phyloP scores from a whole-genome alignment of 345 rosid genomes.

The Schrenkiella parvula region DNA sequence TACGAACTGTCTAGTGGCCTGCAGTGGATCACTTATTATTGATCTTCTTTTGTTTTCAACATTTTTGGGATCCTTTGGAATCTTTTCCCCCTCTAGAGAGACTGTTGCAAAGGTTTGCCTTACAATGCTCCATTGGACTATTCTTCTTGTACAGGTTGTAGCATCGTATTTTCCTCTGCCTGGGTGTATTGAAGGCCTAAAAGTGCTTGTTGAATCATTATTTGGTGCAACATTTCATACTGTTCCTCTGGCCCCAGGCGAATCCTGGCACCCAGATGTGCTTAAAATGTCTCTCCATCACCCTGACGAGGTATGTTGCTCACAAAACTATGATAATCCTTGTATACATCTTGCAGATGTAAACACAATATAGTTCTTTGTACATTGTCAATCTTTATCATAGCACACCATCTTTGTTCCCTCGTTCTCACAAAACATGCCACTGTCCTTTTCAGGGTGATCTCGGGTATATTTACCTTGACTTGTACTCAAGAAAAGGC shows the following conservation, averaged over 20 bases:
- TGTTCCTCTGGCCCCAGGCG: constrained; percentile 72
- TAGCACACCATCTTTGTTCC: not conserved
- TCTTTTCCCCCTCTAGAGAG: not conserved
- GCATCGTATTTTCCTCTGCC: constrained; percentile 87
- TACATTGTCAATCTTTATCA: not conserved
- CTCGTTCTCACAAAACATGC: constrained; percentile 11
- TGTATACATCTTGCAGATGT: not conserved
- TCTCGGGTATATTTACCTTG: constrained; percentile 87
- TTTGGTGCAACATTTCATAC: constrained; percentile 72
- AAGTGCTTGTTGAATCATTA: constrained; percentile 67
- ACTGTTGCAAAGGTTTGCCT: not conserved
- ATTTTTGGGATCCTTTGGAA: not conserved
- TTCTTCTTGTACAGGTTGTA: constrained; percentile 51
- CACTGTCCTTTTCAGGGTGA: constrained; percentile 60
- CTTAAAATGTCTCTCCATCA: constrained; percentile 80
- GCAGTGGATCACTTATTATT: not conserved
- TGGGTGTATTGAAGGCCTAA: constrained; percentile 81
- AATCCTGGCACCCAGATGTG: constrained; percentile 95
- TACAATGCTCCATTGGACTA: not conserved
- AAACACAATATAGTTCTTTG: not conserved
- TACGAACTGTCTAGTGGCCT: not conserved
- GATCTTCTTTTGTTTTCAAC: not conserved
- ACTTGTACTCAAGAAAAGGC: constrained; percentile 74
- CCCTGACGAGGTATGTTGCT: constrained; percentile 75
- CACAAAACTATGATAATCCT: constrained; percentile 1